A percentile compares a stretch with the other conserved stretches of the same genome.
These are phyloP conservation scores for Cytospora paraplurivora DNA, from an alignment of 2,329 filamentous ascomycete genomes.

Conservation along the genomic window DNA sequence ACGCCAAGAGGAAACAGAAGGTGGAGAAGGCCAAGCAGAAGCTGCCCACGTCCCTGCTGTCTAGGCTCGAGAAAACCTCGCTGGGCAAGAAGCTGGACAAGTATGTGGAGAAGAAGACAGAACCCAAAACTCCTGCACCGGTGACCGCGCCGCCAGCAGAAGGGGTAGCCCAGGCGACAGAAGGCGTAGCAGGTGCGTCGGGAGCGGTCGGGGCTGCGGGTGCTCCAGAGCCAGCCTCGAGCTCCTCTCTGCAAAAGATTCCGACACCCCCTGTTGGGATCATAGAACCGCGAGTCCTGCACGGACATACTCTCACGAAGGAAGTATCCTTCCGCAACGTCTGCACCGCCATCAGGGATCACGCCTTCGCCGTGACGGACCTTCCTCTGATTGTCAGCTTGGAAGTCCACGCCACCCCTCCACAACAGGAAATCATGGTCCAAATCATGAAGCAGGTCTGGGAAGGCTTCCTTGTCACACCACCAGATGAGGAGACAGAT, in stretches of 20 bases:
- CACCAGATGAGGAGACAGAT: slow-evolving; percentile 48
- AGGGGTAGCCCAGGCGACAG: slow-evolving; percentile 1
- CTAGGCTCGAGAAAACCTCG: slow-evolving; percentile 52
- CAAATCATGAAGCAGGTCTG: slow-evolving; percentile 87
- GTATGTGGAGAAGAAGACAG: slow-evolving; percentile 37
- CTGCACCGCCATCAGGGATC: slow-evolving; percentile 75
- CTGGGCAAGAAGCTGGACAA: slow-evolving; percentile 47
- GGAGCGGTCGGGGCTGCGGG: neutral
- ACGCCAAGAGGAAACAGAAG: slow-evolving; percentile 59
- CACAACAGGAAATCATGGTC: slow-evolving; percentile 90
- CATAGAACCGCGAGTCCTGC: slow-evolving; percentile 75
- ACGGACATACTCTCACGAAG: slow-evolving; percentile 89
- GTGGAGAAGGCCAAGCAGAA: slow-evolving; percentile 66
- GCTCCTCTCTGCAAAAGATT: slow-evolving; percentile 25
- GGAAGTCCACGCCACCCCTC: slow-evolving; percentile 80
- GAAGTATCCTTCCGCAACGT: slow-evolving; percentile 86
- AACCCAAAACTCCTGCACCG: slow-evolving; percentile 18
- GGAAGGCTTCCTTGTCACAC: slow-evolving; percentile 69
- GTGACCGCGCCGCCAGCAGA: slow-evolving; percentile 4
- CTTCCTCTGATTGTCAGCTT: slow-evolving; percentile 91
- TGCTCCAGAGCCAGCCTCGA: slow-evolving; percentile 6
- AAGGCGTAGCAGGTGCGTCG: neutral
- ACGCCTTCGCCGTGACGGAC: slow-evolving; percentile 73
- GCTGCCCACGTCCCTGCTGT: slow-evolving; percentile 46
- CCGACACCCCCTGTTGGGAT: slow-evolving; percentile 35